phyloP scores from a whole-genome alignment of 1,139 yeast species.

The Candida sanyaensis region DNA sequence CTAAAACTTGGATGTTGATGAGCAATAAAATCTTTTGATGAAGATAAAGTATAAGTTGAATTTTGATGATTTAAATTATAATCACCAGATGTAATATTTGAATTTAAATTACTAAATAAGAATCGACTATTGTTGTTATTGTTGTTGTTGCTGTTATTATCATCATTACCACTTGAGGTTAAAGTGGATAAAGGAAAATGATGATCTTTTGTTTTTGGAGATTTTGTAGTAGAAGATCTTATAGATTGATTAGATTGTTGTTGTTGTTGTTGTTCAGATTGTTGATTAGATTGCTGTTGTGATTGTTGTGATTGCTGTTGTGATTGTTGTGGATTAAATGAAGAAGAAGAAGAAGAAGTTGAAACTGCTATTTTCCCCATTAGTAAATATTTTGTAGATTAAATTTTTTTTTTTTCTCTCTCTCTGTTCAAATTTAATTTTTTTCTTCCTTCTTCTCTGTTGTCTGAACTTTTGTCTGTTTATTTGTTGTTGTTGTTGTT shows the following conservation, averaged over 20 bases:
- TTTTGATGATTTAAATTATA: background rate
- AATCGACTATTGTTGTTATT: background rate
- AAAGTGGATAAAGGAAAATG: slow-evolving; percentile 2
- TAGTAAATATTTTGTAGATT: background rate
- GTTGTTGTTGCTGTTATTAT: background rate
- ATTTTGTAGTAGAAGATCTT: slow-evolving; percentile 2
- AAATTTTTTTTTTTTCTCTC: background rate
- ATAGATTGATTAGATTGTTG: background rate
- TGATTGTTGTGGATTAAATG: slow-evolving; percentile 7
- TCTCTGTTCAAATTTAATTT: background rate
- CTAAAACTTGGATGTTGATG: slow-evolving; percentile 6
- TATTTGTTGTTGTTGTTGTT: background rate
- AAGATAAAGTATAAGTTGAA: slow-evolving; percentile 2
- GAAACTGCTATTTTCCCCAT: slow-evolving; percentile 14
- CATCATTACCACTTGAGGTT: slow-evolving; percentile 3
- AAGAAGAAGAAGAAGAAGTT: background rate
- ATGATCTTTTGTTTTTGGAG: slow-evolving; percentile 2
- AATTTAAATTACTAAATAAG: slow-evolving; percentile 2
- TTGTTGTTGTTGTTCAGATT: background rate
- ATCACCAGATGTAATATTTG: background rate
- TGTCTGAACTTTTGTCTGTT: background rate
- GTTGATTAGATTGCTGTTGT: background rate
- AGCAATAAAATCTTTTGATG: background rate
- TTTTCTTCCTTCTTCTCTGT: background rate
- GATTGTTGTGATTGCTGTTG: slow-evolving; percentile 3